Evolutionary conservation across 2,329 filamentous ascomycete genomes (phyloP).

Genomic region (Colletotrichum sp.): DNA sequence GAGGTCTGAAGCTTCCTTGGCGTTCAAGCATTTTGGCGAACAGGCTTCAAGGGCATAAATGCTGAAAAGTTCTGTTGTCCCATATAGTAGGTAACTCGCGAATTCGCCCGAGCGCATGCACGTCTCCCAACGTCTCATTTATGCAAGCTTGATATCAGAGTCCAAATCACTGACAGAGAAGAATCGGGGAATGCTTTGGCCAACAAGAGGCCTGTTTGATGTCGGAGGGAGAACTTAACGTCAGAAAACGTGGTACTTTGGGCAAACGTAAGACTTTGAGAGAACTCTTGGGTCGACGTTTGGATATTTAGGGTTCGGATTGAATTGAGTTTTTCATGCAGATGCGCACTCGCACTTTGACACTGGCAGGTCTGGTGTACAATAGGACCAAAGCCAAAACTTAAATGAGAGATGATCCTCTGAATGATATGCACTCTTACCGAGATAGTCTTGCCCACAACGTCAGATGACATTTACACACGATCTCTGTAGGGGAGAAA

Average conservation of each 20-base stretch:
- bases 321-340: background rate
- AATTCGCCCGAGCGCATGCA: background rate
- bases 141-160: background rate
- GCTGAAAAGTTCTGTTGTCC: background rate
- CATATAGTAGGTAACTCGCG: background rate
- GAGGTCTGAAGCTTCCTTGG: background rate
- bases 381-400: background rate
- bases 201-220: background rate
- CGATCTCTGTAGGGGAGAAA: accelerated
- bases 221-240: background rate
- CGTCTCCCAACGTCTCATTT: background rate
- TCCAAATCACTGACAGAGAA: background rate
- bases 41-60: background rate
- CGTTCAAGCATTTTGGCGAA: background rate
- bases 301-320: background rate
- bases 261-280: background rate
- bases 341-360: background rate
- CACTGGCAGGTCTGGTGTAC: background rate
- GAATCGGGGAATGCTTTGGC: background rate
- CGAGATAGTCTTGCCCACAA: background rate
- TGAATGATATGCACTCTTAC: background rate
- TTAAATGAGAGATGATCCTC: background rate
- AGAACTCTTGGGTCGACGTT: background rate
- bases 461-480: background rate
- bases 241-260: background rate